Evolutionary conservation across 345 rosid genomes (phyloP), one percentile per base, ranked within the genome.

Genomic region (Cardamine chenopodiifolia): DNA sequence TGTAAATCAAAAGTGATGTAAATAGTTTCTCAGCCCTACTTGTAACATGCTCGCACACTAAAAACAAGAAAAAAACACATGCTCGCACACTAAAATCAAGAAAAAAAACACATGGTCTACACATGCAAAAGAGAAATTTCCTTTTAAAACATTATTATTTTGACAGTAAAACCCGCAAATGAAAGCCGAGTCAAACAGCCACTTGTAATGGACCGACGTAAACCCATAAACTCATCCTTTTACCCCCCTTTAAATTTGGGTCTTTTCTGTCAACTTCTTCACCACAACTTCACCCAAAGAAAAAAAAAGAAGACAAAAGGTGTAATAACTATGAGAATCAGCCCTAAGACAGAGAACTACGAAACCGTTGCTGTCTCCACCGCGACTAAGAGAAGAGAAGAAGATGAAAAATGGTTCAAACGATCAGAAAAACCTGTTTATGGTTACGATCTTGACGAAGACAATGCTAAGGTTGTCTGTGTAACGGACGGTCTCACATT

Each of bases 401-500:
- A 68, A 50, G 72, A 68, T 29, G 62, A 53, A 22, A 42, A 62
- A 62, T 22, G 67, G 52, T 62, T 62, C 53, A 8, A 44, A 23
- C 22, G 67, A 2, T 62, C 34, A n/a, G 50, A 10, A 53, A 23
- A 53, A 15, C 0, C 8, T 1, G 14, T 40, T 15, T 12, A 25
- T 62, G 34, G 7, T 14, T 42, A 62, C 37, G 35, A 42, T 42
- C 19, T 15, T 17, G 26, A 57, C 12, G 67, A 62, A 62, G 52
- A 42, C 3, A 62, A 39, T 62, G 47, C 48, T 49, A 69, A 70
- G 31, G 17, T 56, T 25, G 91, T 86, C 15, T 86, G 89, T 54
- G 82, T 89, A 62, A 89, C 90, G 2, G 84, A 87, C 34, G 91
- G 91, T 17, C 82, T 82, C 54, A 82, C 93, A 22, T 86, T 79